Evolutionary conservation across 192 early-diverging fungal genomes (phyloP).

Genomic region (Backusella sp.): DNA sequence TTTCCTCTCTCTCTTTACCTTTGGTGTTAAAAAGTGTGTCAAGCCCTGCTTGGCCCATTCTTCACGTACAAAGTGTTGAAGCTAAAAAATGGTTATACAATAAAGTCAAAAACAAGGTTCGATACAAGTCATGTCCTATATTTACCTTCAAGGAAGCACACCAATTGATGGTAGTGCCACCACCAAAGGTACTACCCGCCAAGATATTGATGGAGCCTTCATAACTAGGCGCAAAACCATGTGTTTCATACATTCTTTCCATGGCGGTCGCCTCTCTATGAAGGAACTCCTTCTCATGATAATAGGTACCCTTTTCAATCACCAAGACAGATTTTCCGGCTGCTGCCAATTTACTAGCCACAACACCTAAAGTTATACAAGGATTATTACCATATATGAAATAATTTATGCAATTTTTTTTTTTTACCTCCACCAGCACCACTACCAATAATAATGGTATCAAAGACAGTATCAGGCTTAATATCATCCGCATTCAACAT

Average conservation of each 20-base stretch:
- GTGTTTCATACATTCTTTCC: slow-evolving; percentile 54
- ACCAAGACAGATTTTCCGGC: slow-evolving; percentile 69
- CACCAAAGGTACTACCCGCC: slow-evolving; percentile 70
- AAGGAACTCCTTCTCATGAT: slow-evolving; percentile 49
- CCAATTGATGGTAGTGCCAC: slow-evolving; percentile 77
- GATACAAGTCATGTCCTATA: neutral
- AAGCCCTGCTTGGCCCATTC: slow-evolving; percentile 72
- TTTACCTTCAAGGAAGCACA: slow-evolving; percentile 53
- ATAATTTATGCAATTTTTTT: neutral
- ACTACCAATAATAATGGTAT: slow-evolving; percentile 69
- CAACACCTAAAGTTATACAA: slow-evolving; percentile 29
- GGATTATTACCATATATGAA: neutral
- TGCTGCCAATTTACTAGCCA: slow-evolving; percentile 63
- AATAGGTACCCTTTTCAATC: slow-evolving; percentile 69
- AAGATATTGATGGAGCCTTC: slow-evolving; percentile 56
- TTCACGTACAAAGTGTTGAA: slow-evolving; percentile 62
- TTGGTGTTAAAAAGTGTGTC: slow-evolving; percentile 55
- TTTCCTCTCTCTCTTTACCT: slow-evolving; percentile 3
- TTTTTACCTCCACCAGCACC: slow-evolving; percentile 64
- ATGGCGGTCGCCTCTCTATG: slow-evolving; percentile 52
- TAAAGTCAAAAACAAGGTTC: neutral
- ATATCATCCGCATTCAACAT: neutral
- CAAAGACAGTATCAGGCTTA: slow-evolving; percentile 14
- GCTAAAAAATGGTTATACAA: slow-evolving; percentile 18
- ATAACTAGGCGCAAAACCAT: slow-evolving; percentile 43